Base-by-base conservation (phyloP, 345 rosid genomes). In the Physaria fendleri region DNA sequence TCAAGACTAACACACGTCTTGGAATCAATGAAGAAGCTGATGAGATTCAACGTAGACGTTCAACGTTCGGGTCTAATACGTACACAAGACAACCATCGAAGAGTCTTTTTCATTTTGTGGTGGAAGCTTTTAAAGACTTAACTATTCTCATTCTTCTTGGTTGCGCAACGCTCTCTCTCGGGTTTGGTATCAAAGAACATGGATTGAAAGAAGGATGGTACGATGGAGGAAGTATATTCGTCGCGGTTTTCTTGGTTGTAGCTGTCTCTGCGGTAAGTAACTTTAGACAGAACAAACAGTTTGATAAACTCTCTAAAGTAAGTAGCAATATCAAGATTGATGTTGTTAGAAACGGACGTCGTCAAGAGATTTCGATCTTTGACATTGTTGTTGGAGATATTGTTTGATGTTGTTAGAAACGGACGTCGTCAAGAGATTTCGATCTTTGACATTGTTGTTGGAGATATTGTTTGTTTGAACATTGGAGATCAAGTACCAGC, bases 401-500 rank as follows among this genome's bases (percentile, higher is more conserved):
- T 0, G 68, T 84, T 25, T 75, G 71, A n/a, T n/a, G n/a, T n/a
- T n/a, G 48, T 82, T 3, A 73, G 89, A 71, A 72, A 59, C 11
- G 72, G 89, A 1, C 59, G 81, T 21, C 77, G 77, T 17, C 74
- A 69, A 38, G 64, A 74, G 30, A 48, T 82, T 2, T 81, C 85
- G 0, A 82, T 79, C 1, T 77, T 77, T 29, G 92, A 87, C 3
- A 71, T 84, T 2, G 89, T 84, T 5, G 89, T 81, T 1, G 95
- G 92, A 6, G 95, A 84, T 22, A 51, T 84, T 0, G 68, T 84
- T 25, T 75, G 71, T 62, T 34, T 84, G 17, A 80, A 80, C 57
- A 82, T 77, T 0, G 95, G 95, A 4, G 88, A 84, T 50, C 88
- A 82, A 62, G 64, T 87, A 7, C 90, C 88, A 0, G 90, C 88